Evolutionary conservation across 2,329 filamentous ascomycete genomes (phyloP).

Genomic region (Alternaria solani): DNA sequence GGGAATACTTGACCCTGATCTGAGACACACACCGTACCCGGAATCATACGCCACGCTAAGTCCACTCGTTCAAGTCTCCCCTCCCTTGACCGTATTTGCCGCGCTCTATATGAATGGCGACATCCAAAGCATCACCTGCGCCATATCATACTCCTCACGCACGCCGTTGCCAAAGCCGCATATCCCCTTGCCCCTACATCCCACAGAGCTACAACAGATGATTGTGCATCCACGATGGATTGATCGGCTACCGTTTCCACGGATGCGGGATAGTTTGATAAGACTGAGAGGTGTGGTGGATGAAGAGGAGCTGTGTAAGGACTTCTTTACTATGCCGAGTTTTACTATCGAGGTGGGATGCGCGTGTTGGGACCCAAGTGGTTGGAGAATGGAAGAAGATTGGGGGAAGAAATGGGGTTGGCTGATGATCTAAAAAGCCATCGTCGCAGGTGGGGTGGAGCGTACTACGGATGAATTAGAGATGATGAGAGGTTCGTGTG

Average conservation of each 20-base stretch:
- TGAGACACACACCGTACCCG: neutral
- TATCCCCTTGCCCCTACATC: slow-evolving; percentile 39
- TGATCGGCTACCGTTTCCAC: slow-evolving; percentile 54
- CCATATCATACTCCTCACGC: slow-evolving; percentile 28
- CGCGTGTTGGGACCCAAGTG: slow-evolving; percentile 44
- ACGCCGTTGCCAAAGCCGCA: slow-evolving; percentile 29
- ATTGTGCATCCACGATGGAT: slow-evolving; percentile 51
- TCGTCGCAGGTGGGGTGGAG: neutral
- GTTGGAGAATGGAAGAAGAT: slow-evolving; percentile 46
- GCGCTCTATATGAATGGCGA: slow-evolving; percentile 42
- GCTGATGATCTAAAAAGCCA: slow-evolving; percentile 11
- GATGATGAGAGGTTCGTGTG: neutral
- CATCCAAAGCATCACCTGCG: slow-evolving; percentile 37
- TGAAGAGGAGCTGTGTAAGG: slow-evolving; percentile 49
- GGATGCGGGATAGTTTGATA: slow-evolving; percentile 53
- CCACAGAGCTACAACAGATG: slow-evolving; percentile 46
- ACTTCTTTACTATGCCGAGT: slow-evolving; percentile 46
- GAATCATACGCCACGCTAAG: neutral
- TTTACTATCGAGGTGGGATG: slow-evolving; percentile 41
- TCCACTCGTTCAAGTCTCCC: slow-evolving; percentile 15
- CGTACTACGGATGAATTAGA: neutral
- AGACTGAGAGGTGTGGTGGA: slow-evolving; percentile 41
- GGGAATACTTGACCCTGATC: neutral
- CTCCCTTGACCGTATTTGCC: slow-evolving; percentile 32
- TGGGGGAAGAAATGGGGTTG: slow-evolving; percentile 52